Evolutionary conservation across 2,329 filamentous ascomycete species (phyloP).

Genomic region (Celoporthe dispersa): DNA sequence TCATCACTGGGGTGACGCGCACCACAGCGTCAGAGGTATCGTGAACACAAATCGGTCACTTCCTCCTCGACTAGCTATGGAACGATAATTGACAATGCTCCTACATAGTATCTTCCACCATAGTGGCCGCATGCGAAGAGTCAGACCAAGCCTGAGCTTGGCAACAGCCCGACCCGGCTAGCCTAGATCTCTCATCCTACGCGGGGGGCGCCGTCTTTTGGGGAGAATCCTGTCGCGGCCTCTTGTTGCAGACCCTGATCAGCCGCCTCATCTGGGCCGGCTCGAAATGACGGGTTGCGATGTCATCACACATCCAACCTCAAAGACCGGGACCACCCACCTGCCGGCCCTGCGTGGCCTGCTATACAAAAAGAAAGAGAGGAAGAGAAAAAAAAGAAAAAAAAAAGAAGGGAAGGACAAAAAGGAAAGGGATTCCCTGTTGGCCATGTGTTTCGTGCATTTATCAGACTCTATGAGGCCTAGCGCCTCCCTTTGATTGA

Average conservation of each 20-base stretch:
- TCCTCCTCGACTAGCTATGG: not conserved
- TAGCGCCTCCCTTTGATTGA: conserved; percentile 14
- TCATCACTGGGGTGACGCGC: not conserved
- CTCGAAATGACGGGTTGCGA: not conserved
- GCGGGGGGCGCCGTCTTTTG: not conserved
- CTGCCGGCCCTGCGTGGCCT: conserved; percentile 8
- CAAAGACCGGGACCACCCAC: not conserved
- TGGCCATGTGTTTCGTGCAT: conserved; percentile 28
- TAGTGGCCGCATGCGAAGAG: not conserved
- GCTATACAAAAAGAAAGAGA: not conserved
- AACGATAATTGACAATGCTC: not conserved
- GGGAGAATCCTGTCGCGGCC: not conserved
- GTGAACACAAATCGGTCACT: not conserved
- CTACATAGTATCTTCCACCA: not conserved
- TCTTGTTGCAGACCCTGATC: conserved; percentile 9
- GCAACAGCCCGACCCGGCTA: not conserved
- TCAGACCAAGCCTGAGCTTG: not conserved
- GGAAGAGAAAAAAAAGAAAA: not conserved
- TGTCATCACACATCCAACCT: not conserved
- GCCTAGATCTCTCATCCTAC: not conserved
- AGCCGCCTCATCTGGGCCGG: not conserved
- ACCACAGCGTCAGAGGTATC: conserved; percentile 1
- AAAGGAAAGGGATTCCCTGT: conserved; percentile 10
- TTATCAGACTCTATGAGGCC: conserved; percentile 7
- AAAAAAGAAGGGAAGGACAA: not conserved